Percentiles rank a stretch among this genome's conserved stretches.
Evolutionary conservation across 371 early-diverging fungal genomes (phyloP).

Genomic region (Mortierella sp.): DNA sequence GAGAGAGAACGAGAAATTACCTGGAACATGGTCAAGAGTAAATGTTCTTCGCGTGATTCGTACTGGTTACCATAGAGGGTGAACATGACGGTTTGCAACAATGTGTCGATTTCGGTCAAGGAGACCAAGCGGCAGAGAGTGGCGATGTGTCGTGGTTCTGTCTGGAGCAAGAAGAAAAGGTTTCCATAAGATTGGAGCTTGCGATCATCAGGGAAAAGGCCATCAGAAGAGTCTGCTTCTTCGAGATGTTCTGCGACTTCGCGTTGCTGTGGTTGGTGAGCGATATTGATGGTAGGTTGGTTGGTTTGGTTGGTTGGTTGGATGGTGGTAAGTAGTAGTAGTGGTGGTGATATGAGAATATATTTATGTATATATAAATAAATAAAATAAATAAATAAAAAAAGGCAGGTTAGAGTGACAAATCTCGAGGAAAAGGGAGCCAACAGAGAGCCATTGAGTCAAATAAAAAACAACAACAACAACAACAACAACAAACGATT

Average conservation of each 20-base stretch:
- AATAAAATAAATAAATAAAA: not conserved
- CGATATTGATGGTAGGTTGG: too few species aligned
- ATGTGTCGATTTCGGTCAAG: slow-evolving; percentile 91
- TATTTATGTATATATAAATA: not conserved
- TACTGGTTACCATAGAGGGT: slow-evolving; percentile 97
- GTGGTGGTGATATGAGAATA: too few species aligned
- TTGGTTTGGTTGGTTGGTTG: too few species aligned
- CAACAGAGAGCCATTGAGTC: not conserved
- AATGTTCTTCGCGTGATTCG: slow-evolving; percentile 95
- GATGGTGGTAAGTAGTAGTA: not conserved
- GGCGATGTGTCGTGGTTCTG: slow-evolving; percentile 94
- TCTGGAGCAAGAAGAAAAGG: slow-evolving; percentile 93
- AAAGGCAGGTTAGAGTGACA: not conserved
- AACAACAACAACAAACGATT: not conserved
- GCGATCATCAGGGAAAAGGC: slow-evolving; percentile 85
- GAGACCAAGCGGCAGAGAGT: slow-evolving; percentile 86
- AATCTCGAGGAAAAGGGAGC: not conserved
- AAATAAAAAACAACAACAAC: not conserved
- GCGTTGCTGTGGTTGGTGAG: slow-evolving; percentile 69
- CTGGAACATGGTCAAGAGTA: slow-evolving; percentile 96
- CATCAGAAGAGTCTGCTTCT: slow-evolving; percentile 78
- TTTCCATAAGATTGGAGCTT: slow-evolving; percentile 92
- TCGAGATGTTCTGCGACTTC: slow-evolving; percentile 83
- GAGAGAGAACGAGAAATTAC: slow-evolving; percentile 50
- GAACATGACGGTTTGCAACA: slow-evolving; percentile 97